Conservation (phyloP, 352 stramenopile species). For the Paralagenidium karlingii region DNA sequence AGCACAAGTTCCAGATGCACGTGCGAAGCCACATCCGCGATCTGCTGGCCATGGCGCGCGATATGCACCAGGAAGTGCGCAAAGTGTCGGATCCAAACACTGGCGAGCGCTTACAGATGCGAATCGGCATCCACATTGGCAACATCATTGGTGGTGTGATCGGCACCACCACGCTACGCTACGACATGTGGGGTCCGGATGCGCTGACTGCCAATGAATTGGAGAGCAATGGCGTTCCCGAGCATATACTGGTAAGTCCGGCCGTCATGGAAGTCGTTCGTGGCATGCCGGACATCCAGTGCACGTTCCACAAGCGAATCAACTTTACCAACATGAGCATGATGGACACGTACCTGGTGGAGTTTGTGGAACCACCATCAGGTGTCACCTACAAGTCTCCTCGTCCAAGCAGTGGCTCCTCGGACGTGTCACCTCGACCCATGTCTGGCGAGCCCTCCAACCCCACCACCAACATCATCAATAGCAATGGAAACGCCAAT, state of each 20-base stretch:
- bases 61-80: constrained; percentile 80
- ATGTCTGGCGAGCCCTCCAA: too few relatives aligned
- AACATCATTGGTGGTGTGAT: constrained; percentile 84
- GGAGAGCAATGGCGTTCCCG: constrained; percentile 75
- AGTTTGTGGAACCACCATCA: constrained; percentile 53
- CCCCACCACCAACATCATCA: too few relatives aligned
- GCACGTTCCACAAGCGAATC: constrained; percentile 70
- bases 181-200: constrained; percentile 82
- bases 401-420: too few relatives aligned
- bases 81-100: constrained; percentile 80
- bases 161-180: constrained; percentile 73
- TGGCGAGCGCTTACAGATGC: constrained; percentile 72
- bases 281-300: constrained; percentile 74
- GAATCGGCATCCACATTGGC: constrained; percentile 79
- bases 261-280: constrained; percentile 72
- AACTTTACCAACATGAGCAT: constrained; percentile 70
- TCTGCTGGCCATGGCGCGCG: constrained; percentile 61
- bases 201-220: constrained; percentile 77
- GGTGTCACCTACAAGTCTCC: too few relatives aligned
- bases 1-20: constrained; percentile 75
- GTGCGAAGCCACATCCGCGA: constrained; percentile 71
- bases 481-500: too few relatives aligned
- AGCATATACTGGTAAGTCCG: constrained; percentile 66
- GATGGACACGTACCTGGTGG: constrained; percentile 78
- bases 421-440: too few relatives aligned